Base-by-base conservation (phyloP, 768 basidiomycete genomes). In the Collybia sordida region DNA sequence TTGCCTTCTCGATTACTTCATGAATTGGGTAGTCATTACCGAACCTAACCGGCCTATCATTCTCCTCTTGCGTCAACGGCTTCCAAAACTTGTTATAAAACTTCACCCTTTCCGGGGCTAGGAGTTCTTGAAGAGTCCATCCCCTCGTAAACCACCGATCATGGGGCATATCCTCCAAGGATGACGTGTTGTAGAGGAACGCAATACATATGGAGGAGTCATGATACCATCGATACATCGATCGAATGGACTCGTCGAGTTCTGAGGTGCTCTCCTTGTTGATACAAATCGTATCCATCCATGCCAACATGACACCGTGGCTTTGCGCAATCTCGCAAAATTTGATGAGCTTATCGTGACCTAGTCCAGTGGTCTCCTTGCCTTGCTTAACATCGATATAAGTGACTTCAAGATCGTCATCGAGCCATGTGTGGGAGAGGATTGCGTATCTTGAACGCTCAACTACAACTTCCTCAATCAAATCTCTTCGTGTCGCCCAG, bases 261-360 rank as follows among this genome's bases (percentile, higher is more conserved):
- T 45, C 44, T 12, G 44, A 19, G 6, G 18, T 45, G 18, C 44
- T 45, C 6, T 28, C 35, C 31, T 21, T 34, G 18, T 45, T 35
- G n/a, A 45, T 45, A 7, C 44, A 45, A 19, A 28, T 34, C 27
- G 44, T 45, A 18, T 45, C 44, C n/a, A 22, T 45, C 44, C 44
- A 45, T 8, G 31, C 44, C 21, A 45, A 19, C 7, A 14, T 18
- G 27, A 21, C 31, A 15, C 44, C 44, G 8, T 34, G 44, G 17
- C 28, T 21, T 6, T 34, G 44, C 3, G 44, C 28, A 6, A 22
- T 45, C 23, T 25, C 35, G 17, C 44, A 45, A 28, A 45, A 45
- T 22, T 12, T 35, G 4, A 35, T 18, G 11, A 45, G 31, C 18
- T 45, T 45, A 18, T 34, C 28, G 6, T 21, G 11, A 6, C 28